Evolutionary conservation across 2,329 filamentous ascomycete genomes (phyloP).

Genomic region (Podosphaera leucotricha): DNA sequence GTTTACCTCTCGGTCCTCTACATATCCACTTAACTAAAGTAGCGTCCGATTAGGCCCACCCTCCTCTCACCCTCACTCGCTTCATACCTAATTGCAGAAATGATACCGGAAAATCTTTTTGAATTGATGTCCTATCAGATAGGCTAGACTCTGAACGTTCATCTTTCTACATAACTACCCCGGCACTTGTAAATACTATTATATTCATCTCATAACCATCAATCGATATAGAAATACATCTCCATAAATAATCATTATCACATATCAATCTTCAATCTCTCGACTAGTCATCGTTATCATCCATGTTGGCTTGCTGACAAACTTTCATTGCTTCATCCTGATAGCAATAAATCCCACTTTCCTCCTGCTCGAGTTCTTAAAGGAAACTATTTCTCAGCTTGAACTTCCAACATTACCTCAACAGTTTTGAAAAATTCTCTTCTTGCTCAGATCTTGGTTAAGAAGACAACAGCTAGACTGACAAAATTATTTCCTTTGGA

Average conservation of each 20-base stretch:
- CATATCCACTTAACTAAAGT: slow-evolving; percentile 1
- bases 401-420: not conserved
- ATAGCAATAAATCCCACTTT: not conserved
- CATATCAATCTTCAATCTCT: not conserved
- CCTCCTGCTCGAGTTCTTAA: not conserved
- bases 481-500: too few relatives aligned
- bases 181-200: not conserved
- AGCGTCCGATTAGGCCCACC: slow-evolving; percentile 1
- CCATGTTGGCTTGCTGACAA: not conserved
- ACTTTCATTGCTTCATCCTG: not conserved
- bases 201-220: not conserved
- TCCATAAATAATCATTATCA: not conserved
- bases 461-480: too few relatives aligned
- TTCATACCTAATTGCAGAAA: not conserved
- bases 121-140: not conserved
- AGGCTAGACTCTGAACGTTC: not conserved
- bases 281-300: not conserved
- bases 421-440: not conserved
- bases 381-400: not conserved
- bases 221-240: not conserved
- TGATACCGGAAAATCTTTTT: slow-evolving; percentile 1
- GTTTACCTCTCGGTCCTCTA: slow-evolving; percentile 1
- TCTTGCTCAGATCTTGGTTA: too few relatives aligned
- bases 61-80: not conserved
- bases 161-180: slow-evolving; percentile 1